Evolutionary conservation across 345 rosid genomes (phyloP).

Genomic region (Kandelia obovata): DNA sequence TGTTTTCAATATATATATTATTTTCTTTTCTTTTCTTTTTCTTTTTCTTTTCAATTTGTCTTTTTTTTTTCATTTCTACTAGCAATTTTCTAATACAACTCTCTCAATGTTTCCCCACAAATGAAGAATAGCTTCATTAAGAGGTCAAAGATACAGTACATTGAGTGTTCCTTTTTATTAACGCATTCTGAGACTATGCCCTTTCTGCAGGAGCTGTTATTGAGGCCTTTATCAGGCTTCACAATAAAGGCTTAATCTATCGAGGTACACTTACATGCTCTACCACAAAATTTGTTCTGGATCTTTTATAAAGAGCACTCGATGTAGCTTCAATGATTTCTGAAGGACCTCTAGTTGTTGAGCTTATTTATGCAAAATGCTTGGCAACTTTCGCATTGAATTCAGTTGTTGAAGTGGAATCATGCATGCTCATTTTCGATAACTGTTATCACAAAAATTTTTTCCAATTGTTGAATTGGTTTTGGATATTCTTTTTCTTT

Average conservation of each 20-base stretch:
- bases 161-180: no score
- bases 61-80: no score
- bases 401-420: background rate
- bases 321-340: background rate
- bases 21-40: no score
- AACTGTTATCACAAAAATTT: background rate
- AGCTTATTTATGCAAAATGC: background rate
- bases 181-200: slow-evolving; percentile 29
- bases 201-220: slow-evolving; percentile 70
- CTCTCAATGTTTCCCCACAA: no score
- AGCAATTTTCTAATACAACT: no score
- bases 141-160: no score
- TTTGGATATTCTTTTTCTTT: background rate
- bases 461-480: background rate
- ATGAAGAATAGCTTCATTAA: no score
- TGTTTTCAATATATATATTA: background rate
- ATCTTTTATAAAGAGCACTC: background rate
- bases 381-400: background rate
- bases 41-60: no score
- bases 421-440: background rate
- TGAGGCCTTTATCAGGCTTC: slow-evolving; percentile 92
- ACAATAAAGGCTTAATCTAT: slow-evolving; percentile 90
- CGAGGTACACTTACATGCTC: slow-evolving; percentile 48
- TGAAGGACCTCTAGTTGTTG: background rate
- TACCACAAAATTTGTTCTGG: slow-evolving; percentile 2